Base-by-base conservation (phyloP, 139 green algal species). In the Chlorella sp. region DNA sequence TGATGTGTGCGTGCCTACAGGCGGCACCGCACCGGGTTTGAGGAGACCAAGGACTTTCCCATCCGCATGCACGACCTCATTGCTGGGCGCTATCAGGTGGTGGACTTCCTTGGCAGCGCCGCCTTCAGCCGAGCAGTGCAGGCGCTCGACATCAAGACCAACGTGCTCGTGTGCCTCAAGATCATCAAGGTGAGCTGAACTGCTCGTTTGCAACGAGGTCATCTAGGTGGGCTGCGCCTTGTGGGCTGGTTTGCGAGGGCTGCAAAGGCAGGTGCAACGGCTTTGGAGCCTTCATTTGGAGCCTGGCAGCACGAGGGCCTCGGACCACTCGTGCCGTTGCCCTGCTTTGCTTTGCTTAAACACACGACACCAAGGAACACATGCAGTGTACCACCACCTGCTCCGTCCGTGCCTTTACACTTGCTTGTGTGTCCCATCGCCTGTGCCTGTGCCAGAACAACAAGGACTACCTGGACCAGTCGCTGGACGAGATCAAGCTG, bases 401-500 rank as follows among this genome's bases (percentile, higher is more conserved):
- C n/a, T n/a, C n/a, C n/a, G n/a, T n/a, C n/a, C n/a, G n/a, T n/a
- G n/a, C n/a, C n/a, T n/a, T n/a, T n/a, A n/a, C n/a, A n/a, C n/a
- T n/a, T n/a, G n/a, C n/a, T n/a, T n/a, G n/a, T n/a, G n/a, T n/a
- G n/a, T n/a, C n/a, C n/a, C n/a, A n/a, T n/a, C n/a, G n/a, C n/a
- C n/a, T n/a, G n/a, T n/a, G n/a, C n/a, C 55, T 64, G 17, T 64
- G 4, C 55, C 88, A 89, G 83, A 97, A 97, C 87, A 95, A 96
- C 80, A 98, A 98, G 82, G 93, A 98, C 79, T 98, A 97, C 74
- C 94, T 98, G 73, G 94, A 99, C 80, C 95, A 98, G 84, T 88
- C 77, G 29, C 81, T 99, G 51, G 95, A 98, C 71, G 95, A 99
- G 83, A 94, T 98, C 82, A 98, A 98, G 82, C 86, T 99, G 63